Evolutionary conservation across 2,329 filamentous ascomycete species (phyloP).

Genomic region (Byssothecium circinans): DNA sequence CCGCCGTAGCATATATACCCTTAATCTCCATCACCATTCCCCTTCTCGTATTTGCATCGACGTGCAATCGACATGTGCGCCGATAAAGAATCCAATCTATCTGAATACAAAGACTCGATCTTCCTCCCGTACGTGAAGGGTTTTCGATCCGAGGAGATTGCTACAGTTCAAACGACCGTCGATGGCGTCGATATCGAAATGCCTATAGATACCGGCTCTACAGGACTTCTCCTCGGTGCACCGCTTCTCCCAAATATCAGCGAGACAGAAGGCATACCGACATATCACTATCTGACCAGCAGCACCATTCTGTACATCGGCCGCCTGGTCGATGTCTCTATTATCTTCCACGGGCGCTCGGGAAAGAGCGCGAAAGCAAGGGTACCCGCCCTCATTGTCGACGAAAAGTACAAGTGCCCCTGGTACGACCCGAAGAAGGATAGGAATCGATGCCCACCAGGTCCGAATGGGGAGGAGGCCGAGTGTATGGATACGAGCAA

Average conservation of each 20-base stretch:
- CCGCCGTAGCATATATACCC: background rate
- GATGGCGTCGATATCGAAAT: conserved; percentile 29
- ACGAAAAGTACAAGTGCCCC: conserved; percentile 37
- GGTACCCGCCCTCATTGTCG: conserved; percentile 36
- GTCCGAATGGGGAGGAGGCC: conserved; percentile 29
- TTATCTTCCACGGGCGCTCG: conserved; percentile 29
- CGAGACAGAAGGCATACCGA: conserved; percentile 25
- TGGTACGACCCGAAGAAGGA: conserved; percentile 36
- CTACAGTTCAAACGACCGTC: conserved; percentile 32
- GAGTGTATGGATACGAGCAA: conserved; percentile 25
- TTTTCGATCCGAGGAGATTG: conserved; percentile 28
- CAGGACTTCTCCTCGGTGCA: conserved; percentile 38
- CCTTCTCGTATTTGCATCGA: background rate
- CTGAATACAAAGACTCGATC: conserved; percentile 26
- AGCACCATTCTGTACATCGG: conserved; percentile 40
- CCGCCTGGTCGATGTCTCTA: conserved; percentile 29
- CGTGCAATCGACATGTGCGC: background rate
- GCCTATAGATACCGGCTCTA: conserved; percentile 41
- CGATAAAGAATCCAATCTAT: conserved; percentile 6
- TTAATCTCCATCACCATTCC: conserved; percentile 4
- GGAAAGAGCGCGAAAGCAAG: conserved; percentile 25
- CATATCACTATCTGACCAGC: conserved; percentile 38
- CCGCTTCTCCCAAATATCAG: conserved; percentile 33
- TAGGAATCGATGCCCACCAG: conserved; percentile 30
- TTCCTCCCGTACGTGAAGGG: conserved; percentile 37